A percentile compares a stretch with the other conserved stretches of the same genome.
Conservation (phyloP, 352 stramenopile species). For the Phytophthora cactorum region DNA sequence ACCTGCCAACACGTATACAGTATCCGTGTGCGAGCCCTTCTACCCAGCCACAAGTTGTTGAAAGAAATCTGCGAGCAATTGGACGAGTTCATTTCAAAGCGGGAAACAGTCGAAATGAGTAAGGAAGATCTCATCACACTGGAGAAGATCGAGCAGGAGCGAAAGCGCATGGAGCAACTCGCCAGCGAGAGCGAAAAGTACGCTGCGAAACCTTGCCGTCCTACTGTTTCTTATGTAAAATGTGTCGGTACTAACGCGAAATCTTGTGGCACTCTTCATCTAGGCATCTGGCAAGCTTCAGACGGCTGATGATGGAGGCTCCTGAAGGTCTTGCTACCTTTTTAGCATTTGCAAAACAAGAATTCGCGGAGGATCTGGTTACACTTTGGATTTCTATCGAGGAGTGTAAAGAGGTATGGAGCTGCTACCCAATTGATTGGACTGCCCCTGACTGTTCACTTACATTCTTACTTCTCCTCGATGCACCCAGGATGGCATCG, state of each 20-base stretch:
- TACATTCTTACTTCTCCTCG: not conserved
- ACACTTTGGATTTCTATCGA: constrained; percentile 72
- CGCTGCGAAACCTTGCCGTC: not conserved
- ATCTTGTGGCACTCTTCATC: not conserved
- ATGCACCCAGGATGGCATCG: constrained; percentile 22
- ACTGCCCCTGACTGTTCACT: not conserved
- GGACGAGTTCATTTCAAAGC: constrained; percentile 47
- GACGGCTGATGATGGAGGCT: constrained; percentile 46
- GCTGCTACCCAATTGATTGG: not conserved
- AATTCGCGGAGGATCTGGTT: constrained; percentile 67
- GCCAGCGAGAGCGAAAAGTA: constrained; percentile 43
- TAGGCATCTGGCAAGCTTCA: constrained; percentile 47
- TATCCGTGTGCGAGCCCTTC: constrained; percentile 15
- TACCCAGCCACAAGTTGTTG: constrained; percentile 19
- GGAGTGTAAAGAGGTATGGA: constrained; percentile 50
- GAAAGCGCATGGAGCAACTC: constrained; percentile 25
- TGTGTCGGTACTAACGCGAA: not conserved
- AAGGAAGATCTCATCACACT: constrained; percentile 41
- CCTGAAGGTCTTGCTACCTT: constrained; percentile 39
- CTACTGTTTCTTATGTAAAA: not conserved
- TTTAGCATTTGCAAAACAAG: constrained; percentile 46
- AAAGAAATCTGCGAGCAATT: constrained; percentile 30
- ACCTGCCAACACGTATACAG: constrained; percentile 29
- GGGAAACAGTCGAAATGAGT: constrained; percentile 41
- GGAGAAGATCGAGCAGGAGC: constrained; percentile 24